These are phyloP conservation scores for Blastobotrys aristatus DNA, from an alignment of 1,139 yeast genomes.

Conservation along the genomic window DNA sequence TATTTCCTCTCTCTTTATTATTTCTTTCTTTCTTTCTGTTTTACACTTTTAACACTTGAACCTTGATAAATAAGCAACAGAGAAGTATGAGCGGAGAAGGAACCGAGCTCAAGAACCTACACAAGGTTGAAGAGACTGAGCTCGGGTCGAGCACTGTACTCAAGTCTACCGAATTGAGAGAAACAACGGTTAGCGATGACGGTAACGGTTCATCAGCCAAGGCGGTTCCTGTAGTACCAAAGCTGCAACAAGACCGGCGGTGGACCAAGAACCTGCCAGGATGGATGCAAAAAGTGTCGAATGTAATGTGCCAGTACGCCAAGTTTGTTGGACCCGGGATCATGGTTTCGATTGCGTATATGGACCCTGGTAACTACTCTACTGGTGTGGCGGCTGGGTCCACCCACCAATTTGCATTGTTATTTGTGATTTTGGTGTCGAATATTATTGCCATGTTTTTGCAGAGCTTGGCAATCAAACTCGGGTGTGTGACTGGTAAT, in stretches of 20 bases:
- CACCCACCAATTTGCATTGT: constrained; percentile 52
- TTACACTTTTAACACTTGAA: too few relatives aligned
- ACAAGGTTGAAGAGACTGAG: background rate
- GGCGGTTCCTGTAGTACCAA: background rate
- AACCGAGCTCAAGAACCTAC: background rate
- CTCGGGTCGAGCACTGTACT: background rate
- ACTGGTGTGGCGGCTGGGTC: constrained; percentile 80
- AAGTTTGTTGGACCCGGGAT: constrained; percentile 74
- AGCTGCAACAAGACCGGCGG: background rate
- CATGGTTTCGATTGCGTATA: constrained; percentile 71
- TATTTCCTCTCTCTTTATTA: background rate
- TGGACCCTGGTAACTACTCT: constrained; percentile 85
- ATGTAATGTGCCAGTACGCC: constrained; percentile 44
- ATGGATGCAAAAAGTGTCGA: constrained; percentile 8
- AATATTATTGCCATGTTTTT: constrained; percentile 69
- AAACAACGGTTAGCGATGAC: background rate
- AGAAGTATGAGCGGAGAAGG: too few relatives aligned
- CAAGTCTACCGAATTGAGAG: background rate
- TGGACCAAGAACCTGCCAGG: constrained; percentile 10
- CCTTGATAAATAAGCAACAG: too few relatives aligned
- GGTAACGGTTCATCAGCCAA: background rate
- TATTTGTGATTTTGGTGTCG: constrained; percentile 62
- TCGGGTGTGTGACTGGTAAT: constrained; percentile 76
- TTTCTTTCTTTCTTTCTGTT: background rate
- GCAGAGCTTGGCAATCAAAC: constrained; percentile 64